A percentile compares a stretch with the other conserved stretches of the same genome.
Conservation (phyloP, 306 rosid genomes). For the Canavalia ensiformis region DNA sequence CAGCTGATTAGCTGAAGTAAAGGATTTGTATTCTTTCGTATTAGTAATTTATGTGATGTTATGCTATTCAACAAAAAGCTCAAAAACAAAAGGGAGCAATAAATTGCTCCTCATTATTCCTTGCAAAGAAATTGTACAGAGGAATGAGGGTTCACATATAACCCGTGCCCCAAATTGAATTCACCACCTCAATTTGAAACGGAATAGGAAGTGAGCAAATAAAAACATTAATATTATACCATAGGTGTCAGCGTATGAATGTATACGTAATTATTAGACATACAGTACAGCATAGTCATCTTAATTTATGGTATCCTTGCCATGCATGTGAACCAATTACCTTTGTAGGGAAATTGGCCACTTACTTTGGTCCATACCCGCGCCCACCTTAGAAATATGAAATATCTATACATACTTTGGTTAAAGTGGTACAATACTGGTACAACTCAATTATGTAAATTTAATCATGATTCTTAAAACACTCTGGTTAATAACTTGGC, state of each 20-base stretch:
- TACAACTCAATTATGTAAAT: slow-evolving; percentile 12
- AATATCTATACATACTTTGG: background rate
- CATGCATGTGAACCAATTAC: slow-evolving; percentile 75
- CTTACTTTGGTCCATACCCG: slow-evolving; percentile 57
- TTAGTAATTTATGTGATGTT: background rate
- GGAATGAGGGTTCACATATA: slow-evolving; percentile 59
- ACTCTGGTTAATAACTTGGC: background rate
- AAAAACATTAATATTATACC: slow-evolving; percentile 5
- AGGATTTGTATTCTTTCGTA: background rate
- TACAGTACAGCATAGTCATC: slow-evolving; percentile 17
- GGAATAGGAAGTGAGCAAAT: background rate
- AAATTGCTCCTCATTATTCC: slow-evolving; percentile 35
- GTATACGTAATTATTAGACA: slow-evolving; percentile 10
- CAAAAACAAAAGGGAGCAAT: slow-evolving; percentile 13
- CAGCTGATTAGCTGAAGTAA: background rate
- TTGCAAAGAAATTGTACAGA: slow-evolving; percentile 14
- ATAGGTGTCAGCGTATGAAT: slow-evolving; percentile 42
- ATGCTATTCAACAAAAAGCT: background rate
- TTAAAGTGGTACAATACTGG: background rate
- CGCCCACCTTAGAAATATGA: slow-evolving; percentile 42
- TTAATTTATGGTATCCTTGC: slow-evolving; percentile 64
- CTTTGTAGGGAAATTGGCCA: slow-evolving; percentile 49
- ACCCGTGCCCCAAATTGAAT: slow-evolving; percentile 79
- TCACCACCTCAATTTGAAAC: slow-evolving; percentile 57
- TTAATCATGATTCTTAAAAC: slow-evolving; percentile 21